phyloP scores from a whole-genome alignment of 192 early-diverging fungal genomes.

The Globomyces pollinis-pini region DNA sequence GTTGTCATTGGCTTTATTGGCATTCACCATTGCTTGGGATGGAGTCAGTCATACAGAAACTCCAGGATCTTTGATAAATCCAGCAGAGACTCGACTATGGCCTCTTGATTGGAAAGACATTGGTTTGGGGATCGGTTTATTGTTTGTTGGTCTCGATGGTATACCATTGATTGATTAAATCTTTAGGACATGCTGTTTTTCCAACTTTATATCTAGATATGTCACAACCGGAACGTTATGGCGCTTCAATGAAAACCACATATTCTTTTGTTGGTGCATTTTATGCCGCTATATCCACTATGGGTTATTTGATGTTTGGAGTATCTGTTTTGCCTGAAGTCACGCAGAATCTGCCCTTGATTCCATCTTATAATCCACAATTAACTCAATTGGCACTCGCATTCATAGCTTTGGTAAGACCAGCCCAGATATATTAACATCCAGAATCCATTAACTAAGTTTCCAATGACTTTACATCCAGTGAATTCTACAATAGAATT shows the following conservation, averaged over 20 bases:
- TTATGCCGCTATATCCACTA: constrained; percentile 42
- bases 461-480: constrained; percentile 55
- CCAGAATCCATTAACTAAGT: constrained; percentile 68
- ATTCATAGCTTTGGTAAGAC: constrained; percentile 58
- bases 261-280: constrained; percentile 41
- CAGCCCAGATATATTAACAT: no score
- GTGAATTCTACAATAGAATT: constrained; percentile 27
- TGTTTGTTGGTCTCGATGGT: constrained; percentile 21
- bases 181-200: constrained; percentile 54
- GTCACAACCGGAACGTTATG: constrained; percentile 35
- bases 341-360: constrained; percentile 55
- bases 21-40: constrained; percentile 52
- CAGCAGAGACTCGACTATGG: constrained; percentile 44
- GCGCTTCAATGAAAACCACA: constrained; percentile 42
- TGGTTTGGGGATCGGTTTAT: constrained; percentile 22
- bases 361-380: constrained; percentile 38
- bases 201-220: constrained; percentile 62
- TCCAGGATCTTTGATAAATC: constrained; percentile 53
- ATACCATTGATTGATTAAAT: background rate
- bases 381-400: constrained; percentile 50
- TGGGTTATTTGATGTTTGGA: constrained; percentile 69
- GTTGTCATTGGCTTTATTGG: constrained; percentile 39
- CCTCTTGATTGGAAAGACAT: constrained; percentile 27
- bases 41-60: constrained; percentile 33
- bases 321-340: constrained; percentile 45